These are phyloP conservation scores for Musa beccarii DNA, from an alignment of 176 grass and related monocot genomes.

Conservation along the genomic window DNA sequence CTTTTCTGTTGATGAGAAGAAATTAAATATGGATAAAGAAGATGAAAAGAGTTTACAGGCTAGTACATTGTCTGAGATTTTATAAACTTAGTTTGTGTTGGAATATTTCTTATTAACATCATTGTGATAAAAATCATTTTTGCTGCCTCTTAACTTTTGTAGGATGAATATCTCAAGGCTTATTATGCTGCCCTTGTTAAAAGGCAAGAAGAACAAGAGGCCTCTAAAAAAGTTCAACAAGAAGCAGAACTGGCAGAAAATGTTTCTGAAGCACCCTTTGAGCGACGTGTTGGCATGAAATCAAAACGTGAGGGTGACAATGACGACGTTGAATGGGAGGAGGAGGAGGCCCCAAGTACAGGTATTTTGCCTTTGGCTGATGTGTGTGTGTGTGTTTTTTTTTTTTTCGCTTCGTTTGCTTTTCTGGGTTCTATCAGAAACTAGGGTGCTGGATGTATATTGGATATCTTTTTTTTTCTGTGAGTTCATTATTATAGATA, in stretches of 20 bases:
- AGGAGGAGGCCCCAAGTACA: slow-evolving; percentile 47
- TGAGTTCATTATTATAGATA: not conserved
- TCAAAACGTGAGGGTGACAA: slow-evolving; percentile 53
- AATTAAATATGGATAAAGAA: slow-evolving; percentile 44
- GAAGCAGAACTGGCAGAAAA: slow-evolving; percentile 26
- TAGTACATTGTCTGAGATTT: slow-evolving; percentile 14
- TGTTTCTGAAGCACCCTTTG: slow-evolving; percentile 28
- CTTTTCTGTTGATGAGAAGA: slow-evolving; percentile 50
- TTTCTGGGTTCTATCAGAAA: too few species aligned
- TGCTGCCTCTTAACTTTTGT: not conserved
- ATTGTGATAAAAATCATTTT: not conserved
- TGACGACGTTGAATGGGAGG: slow-evolving; percentile 73
- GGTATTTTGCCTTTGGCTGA: slow-evolving; percentile 26
- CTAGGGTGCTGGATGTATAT: not conserved
- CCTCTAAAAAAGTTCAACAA: slow-evolving; percentile 32
- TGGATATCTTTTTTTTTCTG: not conserved
- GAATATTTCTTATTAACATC: not conserved
- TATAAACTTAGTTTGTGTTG: not conserved
- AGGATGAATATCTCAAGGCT: slow-evolving; percentile 89
- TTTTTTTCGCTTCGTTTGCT: not conserved
- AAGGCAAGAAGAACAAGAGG: slow-evolving; percentile 48
- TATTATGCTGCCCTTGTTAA: slow-evolving; percentile 72
- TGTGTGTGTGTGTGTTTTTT: not conserved
- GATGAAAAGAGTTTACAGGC: slow-evolving; percentile 66
- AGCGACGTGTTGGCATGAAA: slow-evolving; percentile 73